Evolutionary conservation across 306 rosid genomes (phyloP).

Genomic region (Medicago ruthenica): DNA sequence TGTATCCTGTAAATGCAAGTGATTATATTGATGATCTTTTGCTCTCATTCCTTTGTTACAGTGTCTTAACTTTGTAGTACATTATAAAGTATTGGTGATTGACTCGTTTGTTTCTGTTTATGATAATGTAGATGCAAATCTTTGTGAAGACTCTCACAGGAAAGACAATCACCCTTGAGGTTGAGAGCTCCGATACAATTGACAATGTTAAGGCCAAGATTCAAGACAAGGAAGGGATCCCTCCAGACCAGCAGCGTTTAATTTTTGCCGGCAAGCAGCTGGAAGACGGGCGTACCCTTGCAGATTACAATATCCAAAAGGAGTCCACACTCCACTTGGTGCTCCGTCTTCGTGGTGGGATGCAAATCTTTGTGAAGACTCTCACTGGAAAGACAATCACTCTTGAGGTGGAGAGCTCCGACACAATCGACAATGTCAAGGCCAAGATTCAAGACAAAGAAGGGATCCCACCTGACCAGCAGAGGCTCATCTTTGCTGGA

Average conservation of each 20-base stretch:
- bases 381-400: constrained; percentile 14
- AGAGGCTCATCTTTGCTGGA: background rate
- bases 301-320: background rate
- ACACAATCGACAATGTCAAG: constrained; percentile 13
- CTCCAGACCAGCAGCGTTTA: background rate
- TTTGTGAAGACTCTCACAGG: constrained; percentile 31
- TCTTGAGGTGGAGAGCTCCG: background rate
- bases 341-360: too few relatives aligned
- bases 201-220: constrained; percentile 19
- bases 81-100: background rate
- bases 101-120: background rate
- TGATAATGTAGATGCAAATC: constrained; percentile 16
- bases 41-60: too few relatives aligned
- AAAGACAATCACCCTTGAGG: constrained; percentile 7
- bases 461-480: background rate
- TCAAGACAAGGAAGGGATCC: constrained; percentile 13
- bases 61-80: background rate
- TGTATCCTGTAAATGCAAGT: too few relatives aligned
- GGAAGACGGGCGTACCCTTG: background rate
- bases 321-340: background rate
- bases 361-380: background rate
- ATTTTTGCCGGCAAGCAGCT: constrained; percentile 4
- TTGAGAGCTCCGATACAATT: too few relatives aligned
- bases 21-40: too few relatives aligned
- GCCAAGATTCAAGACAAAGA: constrained; percentile 11